Conservation (phyloP, 2,329 filamentous ascomycete species). For the Trichoderma aggressivum region DNA sequence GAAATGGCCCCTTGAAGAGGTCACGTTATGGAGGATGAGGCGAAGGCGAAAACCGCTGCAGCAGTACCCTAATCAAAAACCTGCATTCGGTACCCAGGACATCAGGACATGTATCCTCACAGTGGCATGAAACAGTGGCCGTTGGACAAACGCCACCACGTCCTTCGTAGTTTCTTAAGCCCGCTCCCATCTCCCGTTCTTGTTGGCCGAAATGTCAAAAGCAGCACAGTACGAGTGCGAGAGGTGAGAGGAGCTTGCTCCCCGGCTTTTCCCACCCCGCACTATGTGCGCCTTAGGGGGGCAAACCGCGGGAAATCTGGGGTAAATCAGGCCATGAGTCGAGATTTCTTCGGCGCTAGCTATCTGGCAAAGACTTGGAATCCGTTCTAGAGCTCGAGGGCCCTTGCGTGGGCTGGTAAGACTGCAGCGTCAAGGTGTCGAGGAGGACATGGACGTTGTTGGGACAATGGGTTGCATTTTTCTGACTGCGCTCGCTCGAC, state of each 20-base stretch:
- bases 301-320: constrained; percentile 16
- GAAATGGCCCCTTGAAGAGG: background rate
- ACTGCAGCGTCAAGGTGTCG: background rate
- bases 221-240: background rate
- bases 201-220: background rate
- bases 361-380: background rate
- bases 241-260: constrained; percentile 1
- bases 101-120: background rate
- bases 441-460: background rate
- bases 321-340: constrained; percentile 17
- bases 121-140: background rate
- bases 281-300: background rate
- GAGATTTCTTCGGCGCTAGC: constrained; percentile 12
- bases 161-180: background rate
- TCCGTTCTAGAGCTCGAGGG: constrained; percentile 8
- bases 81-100: too few species aligned
- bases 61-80: background rate
- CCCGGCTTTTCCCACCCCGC: constrained; percentile 17
- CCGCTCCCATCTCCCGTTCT: background rate
- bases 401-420: background rate
- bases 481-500: background rate
- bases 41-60: background rate
- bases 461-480: constrained; percentile 3
- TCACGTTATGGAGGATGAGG: background rate
- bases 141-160: background rate